Evolutionary conservation across 78 protist genomes (phyloP), one percentile per base, ranked within the genome.

Genomic region (Parvularia atlantis): DNA sequence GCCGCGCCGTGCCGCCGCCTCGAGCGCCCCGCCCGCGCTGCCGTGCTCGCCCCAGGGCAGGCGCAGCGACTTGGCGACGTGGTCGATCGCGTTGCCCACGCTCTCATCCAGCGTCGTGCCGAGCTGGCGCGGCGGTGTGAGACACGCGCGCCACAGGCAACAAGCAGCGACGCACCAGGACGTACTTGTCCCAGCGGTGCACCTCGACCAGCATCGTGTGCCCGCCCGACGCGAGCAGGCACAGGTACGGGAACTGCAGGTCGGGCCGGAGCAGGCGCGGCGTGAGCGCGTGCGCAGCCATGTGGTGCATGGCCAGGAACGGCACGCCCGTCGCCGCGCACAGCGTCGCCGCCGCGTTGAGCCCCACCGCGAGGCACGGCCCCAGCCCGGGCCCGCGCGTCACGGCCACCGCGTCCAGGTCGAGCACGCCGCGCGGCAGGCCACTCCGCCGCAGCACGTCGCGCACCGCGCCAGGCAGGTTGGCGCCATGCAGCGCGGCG

Each of bases 81-180:
- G 82, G 41, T 86, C 91, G 19, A 80, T 67, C 52, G 85, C 78
- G 48, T 86, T 87, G 22, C 91, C 91, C 9, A 86, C 35, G 14
- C 85, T 72, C 58, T 86, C 91, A 40, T 86, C 91, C 56, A 77
- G 31, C 19, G 91, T 86, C 19, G 50, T 41, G 11, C 84, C 91
- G 6, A 81, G 22, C 36, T n/a, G n/a, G n/a, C n/a, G n/a, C n/a
- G n/a, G n/a, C n/a, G n/a, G n/a, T n/a, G n/a, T n/a, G n/a, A n/a
- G n/a, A n/a, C n/a, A n/a, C n/a, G n/a, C n/a, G n/a, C n/a, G n/a
- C n/a, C n/a, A n/a, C n/a, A n/a, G n/a, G n/a, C n/a, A n/a, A n/a
- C n/a, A n/a, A n/a, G n/a, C n/a, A n/a, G n/a, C n/a, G n/a, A n/a
- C n/a, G n/a, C n/a, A n/a, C n/a, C n/a, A 77, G 63, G 33, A 39